phyloP scores from a whole-genome alignment of 2,329 filamentous ascomycete genomes.

The Exophiala sp. region DNA sequence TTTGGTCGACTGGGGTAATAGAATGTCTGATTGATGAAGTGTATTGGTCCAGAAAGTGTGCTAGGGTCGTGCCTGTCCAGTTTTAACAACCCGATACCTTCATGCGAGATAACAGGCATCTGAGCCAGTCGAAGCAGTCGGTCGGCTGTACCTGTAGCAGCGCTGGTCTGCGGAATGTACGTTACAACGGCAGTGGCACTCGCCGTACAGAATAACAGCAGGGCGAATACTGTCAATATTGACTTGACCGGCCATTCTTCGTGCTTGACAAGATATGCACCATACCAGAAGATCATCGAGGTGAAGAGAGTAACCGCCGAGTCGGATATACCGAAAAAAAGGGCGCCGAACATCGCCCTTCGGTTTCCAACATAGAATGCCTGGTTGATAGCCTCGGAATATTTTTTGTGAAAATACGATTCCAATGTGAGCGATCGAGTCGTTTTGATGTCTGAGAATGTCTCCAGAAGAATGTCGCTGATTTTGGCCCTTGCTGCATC shows the following conservation, averaged over 20 bases:
- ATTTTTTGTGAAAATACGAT: conserved; percentile 63
- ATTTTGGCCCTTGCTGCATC: conserved; percentile 61
- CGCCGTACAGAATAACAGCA: conserved; percentile 79
- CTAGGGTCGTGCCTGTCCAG: conserved; percentile 33
- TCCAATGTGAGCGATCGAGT: conserved; percentile 75
- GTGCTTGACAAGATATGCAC: conserved; percentile 59
- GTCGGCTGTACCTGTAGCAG: conserved; percentile 67
- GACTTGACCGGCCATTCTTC: conserved; percentile 51
- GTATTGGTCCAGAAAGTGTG: conserved; percentile 46
- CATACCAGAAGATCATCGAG: conserved; percentile 82
- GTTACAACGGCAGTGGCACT: conserved; percentile 67
- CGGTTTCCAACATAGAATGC: conserved; percentile 62
- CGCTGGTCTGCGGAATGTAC: conserved; percentile 76
- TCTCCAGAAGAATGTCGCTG: conserved; percentile 66
- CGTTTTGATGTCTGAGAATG: conserved; percentile 73
- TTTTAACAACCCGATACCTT: conserved; percentile 51
- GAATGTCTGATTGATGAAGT: conserved; percentile 65
- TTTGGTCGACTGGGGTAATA: conserved; percentile 62
- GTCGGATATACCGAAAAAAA: conserved; percentile 75
- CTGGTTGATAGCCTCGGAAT: conserved; percentile 49
- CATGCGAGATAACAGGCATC: conserved; percentile 53
- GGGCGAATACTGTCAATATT: conserved; percentile 71
- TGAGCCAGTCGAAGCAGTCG: conserved; percentile 66
- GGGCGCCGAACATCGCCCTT: conserved; percentile 64
- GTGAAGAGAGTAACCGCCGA: conserved; percentile 67